A percentile compares a stretch with the other conserved stretches of the same genome.
Evolutionary conservation across 768 basidiomycete species (phyloP).

Genomic region (Rhizopogon roseolus): DNA sequence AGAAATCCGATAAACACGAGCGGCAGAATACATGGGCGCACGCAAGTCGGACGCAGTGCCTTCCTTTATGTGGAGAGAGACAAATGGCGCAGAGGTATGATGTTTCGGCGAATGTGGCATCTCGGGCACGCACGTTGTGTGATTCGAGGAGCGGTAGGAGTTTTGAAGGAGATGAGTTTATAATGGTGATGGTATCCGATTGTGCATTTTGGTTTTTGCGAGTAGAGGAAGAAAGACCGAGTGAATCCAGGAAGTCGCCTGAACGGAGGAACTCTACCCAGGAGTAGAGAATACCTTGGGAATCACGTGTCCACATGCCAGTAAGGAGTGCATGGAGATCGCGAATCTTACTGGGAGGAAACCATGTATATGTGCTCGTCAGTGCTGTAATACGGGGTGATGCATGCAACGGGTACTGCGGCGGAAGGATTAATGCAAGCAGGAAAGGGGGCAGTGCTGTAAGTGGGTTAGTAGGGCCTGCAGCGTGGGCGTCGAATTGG

Average conservation of each 20-base stretch:
- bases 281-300: constrained; percentile 54
- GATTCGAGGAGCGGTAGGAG: constrained; percentile 44
- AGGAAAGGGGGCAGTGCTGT: constrained; percentile 61
- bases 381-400: constrained; percentile 55
- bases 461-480: constrained; percentile 23
- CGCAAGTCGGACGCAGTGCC: constrained; percentile 61
- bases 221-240: constrained; percentile 21
- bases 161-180: constrained; percentile 52
- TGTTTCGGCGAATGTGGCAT: constrained; percentile 52
- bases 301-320: constrained; percentile 57
- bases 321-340: constrained; percentile 36
- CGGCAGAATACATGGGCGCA: constrained; percentile 84
- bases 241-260: constrained; percentile 54
- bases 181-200: constrained; percentile 33
- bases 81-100: constrained; percentile 78
- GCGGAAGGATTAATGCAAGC: constrained; percentile 48
- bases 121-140: constrained; percentile 43
- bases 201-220: constrained; percentile 5
- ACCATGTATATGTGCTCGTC: constrained; percentile 56
- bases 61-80: constrained; percentile 67
- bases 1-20: constrained; percentile 76
- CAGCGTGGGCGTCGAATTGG: constrained; percentile 3
- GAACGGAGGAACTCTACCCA: constrained; percentile 72
- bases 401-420: constrained; percentile 46
- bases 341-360: constrained; percentile 30